phyloP scores from a whole-genome alignment of 768 basidiomycete genomes.

The Pleurotus platypus region DNA sequence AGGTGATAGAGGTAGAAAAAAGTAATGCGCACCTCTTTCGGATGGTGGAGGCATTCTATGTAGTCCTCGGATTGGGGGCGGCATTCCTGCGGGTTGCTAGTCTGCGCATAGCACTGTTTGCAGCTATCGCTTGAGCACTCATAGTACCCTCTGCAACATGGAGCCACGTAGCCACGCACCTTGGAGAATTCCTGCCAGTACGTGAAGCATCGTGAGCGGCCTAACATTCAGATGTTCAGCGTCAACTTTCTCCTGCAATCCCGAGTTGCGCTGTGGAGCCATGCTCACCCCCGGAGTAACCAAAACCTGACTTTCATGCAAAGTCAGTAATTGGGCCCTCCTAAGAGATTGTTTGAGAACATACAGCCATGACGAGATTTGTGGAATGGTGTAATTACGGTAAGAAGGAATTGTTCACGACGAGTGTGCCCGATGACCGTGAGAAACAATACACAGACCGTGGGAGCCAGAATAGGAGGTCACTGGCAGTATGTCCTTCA shows the following conservation, averaged over 20 bases:
- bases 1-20: too few species aligned
- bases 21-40: slow-evolving; percentile 67
- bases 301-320: slow-evolving; percentile 39
- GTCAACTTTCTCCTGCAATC: not conserved
- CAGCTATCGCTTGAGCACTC: not conserved
- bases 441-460: not conserved
- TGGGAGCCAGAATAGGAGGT: not conserved
- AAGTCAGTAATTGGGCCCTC: not conserved
- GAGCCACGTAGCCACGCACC: slow-evolving; percentile 27
- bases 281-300: slow-evolving; percentile 38
- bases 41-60: slow-evolving; percentile 86
- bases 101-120: slow-evolving; percentile 76
- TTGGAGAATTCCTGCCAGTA: slow-evolving; percentile 92
- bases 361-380: slow-evolving; percentile 31
- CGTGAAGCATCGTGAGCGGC: slow-evolving; percentile 81
- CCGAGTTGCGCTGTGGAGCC: not conserved
- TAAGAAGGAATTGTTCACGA: not conserved
- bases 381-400: not conserved
- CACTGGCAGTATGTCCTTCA: too few species aligned
- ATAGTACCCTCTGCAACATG: not conserved
- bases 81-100: slow-evolving; percentile 75
- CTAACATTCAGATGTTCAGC: slow-evolving; percentile 30
- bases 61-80: slow-evolving; percentile 77
- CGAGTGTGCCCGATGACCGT: slow-evolving; percentile 8
- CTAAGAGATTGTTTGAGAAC: slow-evolving; percentile 8